Percentiles rank a stretch among this genome's conserved stretches.
Conservation (phyloP, 768 basidiomycete species). For the Tricholoma terreum region DNA sequence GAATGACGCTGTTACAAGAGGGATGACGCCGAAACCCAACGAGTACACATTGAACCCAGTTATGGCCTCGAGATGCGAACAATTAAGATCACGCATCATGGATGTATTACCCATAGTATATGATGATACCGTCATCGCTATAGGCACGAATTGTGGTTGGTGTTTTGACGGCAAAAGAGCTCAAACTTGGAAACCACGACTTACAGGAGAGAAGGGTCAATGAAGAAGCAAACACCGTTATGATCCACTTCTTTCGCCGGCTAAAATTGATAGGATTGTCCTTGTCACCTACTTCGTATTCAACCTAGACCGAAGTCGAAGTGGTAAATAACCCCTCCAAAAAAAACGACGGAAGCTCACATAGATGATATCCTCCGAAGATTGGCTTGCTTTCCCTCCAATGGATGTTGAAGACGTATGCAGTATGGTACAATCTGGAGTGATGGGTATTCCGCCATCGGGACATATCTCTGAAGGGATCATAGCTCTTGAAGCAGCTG, state of each 20-base stretch:
- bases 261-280: conserved; percentile 23
- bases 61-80: conserved; percentile 43
- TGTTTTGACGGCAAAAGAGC: not conserved
- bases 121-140: conserved; percentile 49
- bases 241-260: conserved; percentile 22
- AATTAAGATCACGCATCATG: conserved; percentile 52
- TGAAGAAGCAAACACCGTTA: conserved; percentile 42
- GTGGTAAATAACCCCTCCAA: not conserved
- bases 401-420: not conserved
- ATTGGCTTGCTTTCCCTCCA: not conserved
- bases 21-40: conserved; percentile 60
- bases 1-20: conserved; percentile 64
- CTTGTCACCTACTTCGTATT: conserved; percentile 20
- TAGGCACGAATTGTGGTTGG: not conserved
- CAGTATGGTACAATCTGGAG: too few relatives aligned
- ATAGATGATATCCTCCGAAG: conserved; percentile 12
- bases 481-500: too few relatives aligned
- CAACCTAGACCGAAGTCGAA: conserved; percentile 14
- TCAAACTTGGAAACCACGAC: conserved; percentile 6
- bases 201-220: conserved; percentile 48
- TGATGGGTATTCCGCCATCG: too few relatives aligned
- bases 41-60: conserved; percentile 52
- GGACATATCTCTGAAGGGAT: too few relatives aligned
- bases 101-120: conserved; percentile 55
- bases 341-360: conserved; percentile 1